Base-by-base conservation (phyloP, 768 basidiomycete species). In the Hericium alpestre region DNA sequence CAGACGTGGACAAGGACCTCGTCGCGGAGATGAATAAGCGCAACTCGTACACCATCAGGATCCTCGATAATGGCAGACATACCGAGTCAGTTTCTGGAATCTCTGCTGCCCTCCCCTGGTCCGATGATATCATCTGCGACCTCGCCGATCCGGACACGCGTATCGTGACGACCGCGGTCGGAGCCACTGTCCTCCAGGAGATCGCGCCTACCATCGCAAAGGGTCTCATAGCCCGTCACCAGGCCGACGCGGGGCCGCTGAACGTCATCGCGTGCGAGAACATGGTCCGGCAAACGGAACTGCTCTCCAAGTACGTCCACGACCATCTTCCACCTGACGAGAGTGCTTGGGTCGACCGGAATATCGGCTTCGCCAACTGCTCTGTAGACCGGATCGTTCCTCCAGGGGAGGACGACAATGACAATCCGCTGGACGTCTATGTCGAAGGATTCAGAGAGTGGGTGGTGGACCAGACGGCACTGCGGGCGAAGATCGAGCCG, bases 201-300 rank as follows among this genome's bases (percentile, higher is more conserved):
- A 69, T 74, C 40, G 73, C 71, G 0, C 68, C 64, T 2, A 65
- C 65, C 15, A 64, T 74, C 51, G 72, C 73, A 4, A 58, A 65
- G 51, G 73, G 72, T 7, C 59, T 74, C 49, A 59, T 56, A 18
- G 65, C 62, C 41, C 71, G 73, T 15, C 62, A 65, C 43, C 54
- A 58, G 16, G 62, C 59, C 7, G 58, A 58, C 16, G 64, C 50
- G 1, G 61, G 64, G 22, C 8, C 65, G 12, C 55, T 74, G 8
- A 72, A 72, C 56, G 59, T 74, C 43, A 71, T 75, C 57, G 73
- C 73, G 1, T 75, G 73, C 64, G 73, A 75, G 61, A 75, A 75
- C 63, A 69, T 70, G 60, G 64, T 73, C 43, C 64, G 66, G 22
- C 72, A 72, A 38, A 74, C 72, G 2, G 62, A 62, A 8, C 57